Conservation (phyloP, 2,329 filamentous ascomycete genomes). For the Chaetomium olivaceum region DNA sequence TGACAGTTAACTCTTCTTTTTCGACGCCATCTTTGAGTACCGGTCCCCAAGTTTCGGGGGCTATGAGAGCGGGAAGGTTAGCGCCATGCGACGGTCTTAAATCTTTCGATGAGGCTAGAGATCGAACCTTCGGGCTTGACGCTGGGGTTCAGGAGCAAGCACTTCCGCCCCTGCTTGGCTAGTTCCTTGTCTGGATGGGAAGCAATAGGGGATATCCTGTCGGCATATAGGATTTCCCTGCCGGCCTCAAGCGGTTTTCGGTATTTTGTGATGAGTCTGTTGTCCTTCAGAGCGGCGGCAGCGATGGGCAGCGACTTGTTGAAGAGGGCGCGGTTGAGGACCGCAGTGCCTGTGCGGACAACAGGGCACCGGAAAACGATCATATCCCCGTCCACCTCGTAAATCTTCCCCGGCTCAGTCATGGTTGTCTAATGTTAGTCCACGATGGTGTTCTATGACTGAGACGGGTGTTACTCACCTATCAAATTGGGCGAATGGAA, state of each 20-base stretch:
- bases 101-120: too few species aligned
- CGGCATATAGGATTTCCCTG: conserved; percentile 64
- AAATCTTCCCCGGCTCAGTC: background rate
- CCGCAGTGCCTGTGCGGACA: conserved; percentile 70
- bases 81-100: too few species aligned
- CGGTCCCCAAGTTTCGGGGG: conserved; percentile 73
- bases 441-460: background rate
- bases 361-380: conserved; percentile 73
- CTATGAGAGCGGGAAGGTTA: conserved; percentile 44
- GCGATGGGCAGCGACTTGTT: conserved; percentile 72
- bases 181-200: conserved; percentile 60
- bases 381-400: conserved; percentile 43
- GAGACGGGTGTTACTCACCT: conserved; percentile 16
- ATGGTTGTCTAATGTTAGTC: conserved; percentile 16
- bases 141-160: conserved; percentile 59
- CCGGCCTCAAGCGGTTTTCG: conserved; percentile 65
- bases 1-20: conserved; percentile 65
- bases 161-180: conserved; percentile 59
- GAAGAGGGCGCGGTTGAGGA: conserved; percentile 83
- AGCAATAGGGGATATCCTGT: conserved; percentile 64
- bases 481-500: conserved; percentile 14
- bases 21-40: conserved; percentile 68
- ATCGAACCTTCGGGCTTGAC: conserved; percentile 55
- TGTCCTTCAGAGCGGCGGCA: conserved; percentile 75
- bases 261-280: conserved; percentile 71